These are phyloP conservation scores for Polygonum maritimum DNA, from an alignment of 148 eudicot genomes.

Conservation along the genomic window DNA sequence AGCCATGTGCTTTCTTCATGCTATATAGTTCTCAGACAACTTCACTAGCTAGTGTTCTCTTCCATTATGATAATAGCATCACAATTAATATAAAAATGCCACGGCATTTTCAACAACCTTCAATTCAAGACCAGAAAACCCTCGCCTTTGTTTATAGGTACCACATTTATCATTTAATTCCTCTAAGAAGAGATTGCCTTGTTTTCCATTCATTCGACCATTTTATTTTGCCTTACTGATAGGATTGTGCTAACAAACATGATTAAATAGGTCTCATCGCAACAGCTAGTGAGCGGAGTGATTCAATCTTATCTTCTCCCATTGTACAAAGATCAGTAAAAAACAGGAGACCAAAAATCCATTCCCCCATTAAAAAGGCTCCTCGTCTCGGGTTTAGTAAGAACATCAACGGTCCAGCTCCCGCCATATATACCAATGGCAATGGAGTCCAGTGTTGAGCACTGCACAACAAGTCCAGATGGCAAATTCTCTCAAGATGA, in stretches of 20 bases:
- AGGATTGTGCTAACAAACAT: neutral
- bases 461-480: too few relatives aligned
- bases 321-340: neutral
- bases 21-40: conserved; percentile 71
- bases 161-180: neutral
- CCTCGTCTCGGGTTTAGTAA: neutral
- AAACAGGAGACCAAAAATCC: conserved; percentile 15
- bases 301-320: conserved; percentile 22
- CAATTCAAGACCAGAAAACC: conserved; percentile 90
- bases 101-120: too few relatives aligned
- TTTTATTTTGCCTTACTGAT: neutral
- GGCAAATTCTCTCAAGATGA: too few relatives aligned
- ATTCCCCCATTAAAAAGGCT: conserved; percentile 10
- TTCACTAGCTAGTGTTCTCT: conserved; percentile 65
- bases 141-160: conserved; percentile 83
- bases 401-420: conserved; percentile 19
- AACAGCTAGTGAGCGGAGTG: conserved; percentile 71
- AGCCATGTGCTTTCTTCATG: neutral
- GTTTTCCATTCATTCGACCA: neutral
- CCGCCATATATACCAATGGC: conserved; percentile 34
- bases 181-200: neutral
- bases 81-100: too few relatives aligned
- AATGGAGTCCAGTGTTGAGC: conserved; percentile 52
- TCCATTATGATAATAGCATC: conserved; percentile 89
- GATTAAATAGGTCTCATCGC: conserved; percentile 65